Evolutionary conservation across 2,329 filamentous ascomycete genomes (phyloP).

Genomic region (Tolypocladium tundrense): DNA sequence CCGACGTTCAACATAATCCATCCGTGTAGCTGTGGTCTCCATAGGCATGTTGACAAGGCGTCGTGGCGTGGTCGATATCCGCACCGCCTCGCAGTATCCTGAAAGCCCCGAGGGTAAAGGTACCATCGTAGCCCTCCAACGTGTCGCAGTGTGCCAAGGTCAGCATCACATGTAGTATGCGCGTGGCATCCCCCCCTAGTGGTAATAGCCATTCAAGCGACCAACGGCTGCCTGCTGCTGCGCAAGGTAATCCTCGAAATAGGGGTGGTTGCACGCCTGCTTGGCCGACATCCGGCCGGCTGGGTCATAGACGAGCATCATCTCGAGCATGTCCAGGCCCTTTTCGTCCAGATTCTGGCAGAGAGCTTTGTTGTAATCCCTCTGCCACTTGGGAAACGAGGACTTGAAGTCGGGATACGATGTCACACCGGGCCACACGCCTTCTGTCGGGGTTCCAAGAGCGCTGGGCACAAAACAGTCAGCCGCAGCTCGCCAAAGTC

Average conservation of each 20-base stretch:
- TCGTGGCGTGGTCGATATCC: constrained; percentile 1
- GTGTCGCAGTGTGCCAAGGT: background rate
- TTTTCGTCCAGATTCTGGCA: constrained; percentile 64
- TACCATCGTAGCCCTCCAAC: background rate
- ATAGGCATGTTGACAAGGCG: background rate
- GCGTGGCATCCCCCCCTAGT: constrained; percentile 17
- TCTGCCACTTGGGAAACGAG: constrained; percentile 84
- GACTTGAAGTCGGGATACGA: constrained; percentile 90
- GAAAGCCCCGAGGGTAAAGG: constrained; percentile 6
- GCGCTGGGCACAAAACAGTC: constrained; percentile 33
- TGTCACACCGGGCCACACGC: constrained; percentile 83
- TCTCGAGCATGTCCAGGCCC: constrained; percentile 57
- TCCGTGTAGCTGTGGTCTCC: background rate
- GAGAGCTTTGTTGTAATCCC: constrained; percentile 54
- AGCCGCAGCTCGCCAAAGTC: background rate
- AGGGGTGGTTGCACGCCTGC: constrained; percentile 73
- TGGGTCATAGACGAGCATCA: constrained; percentile 78
- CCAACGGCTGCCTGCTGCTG: constrained; percentile 17
- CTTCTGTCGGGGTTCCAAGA: constrained; percentile 74
- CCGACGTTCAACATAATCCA: background rate
- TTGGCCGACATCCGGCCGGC: constrained; percentile 82
- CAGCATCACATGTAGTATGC: background rate
- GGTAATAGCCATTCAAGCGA: constrained; percentile 24
- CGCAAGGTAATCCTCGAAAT: constrained; percentile 48
- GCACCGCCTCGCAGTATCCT: constrained; percentile 8